Percentiles rank a stretch among this genome's conserved stretches.
phyloP scores from a whole-genome alignment of 257 asterid species.

The Nicotiana tomentosiformis region DNA sequence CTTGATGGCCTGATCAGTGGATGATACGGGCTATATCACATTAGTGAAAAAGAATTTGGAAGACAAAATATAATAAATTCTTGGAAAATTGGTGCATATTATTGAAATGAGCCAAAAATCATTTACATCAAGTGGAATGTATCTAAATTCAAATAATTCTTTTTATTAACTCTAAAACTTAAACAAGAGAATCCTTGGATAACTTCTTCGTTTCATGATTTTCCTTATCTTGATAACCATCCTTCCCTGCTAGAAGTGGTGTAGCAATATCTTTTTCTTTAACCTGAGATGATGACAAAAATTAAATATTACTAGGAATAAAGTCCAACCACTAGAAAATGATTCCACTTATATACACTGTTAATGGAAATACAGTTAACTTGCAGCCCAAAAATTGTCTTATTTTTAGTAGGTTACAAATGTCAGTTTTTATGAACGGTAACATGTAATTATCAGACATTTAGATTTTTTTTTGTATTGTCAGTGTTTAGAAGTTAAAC shows the following conservation, averaged over 20 bases:
- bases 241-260: constrained; percentile 41
- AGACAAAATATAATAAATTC: not conserved
- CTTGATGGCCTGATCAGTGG: too few species aligned
- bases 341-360: too few species aligned
- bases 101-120: constrained; percentile 2
- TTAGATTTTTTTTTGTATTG: too few species aligned
- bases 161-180: not conserved
- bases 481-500: too few species aligned
- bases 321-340: not conserved
- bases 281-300: constrained; percentile 27
- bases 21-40: too few species aligned
- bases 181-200: constrained; percentile 30
- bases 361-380: too few species aligned
- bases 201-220: constrained; percentile 6
- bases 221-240: constrained; percentile 47
- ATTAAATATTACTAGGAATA: not conserved
- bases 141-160: not conserved
- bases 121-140: not conserved
- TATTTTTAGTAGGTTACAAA: too few species aligned
- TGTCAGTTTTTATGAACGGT: too few species aligned
- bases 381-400: too few species aligned
- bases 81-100: not conserved
- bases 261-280: constrained; percentile 56
- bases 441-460: too few species aligned
- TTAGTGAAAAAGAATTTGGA: too few species aligned